phyloP scores from a whole-genome alignment of 306 rosid species.

The Fragaria vesca region DNA sequence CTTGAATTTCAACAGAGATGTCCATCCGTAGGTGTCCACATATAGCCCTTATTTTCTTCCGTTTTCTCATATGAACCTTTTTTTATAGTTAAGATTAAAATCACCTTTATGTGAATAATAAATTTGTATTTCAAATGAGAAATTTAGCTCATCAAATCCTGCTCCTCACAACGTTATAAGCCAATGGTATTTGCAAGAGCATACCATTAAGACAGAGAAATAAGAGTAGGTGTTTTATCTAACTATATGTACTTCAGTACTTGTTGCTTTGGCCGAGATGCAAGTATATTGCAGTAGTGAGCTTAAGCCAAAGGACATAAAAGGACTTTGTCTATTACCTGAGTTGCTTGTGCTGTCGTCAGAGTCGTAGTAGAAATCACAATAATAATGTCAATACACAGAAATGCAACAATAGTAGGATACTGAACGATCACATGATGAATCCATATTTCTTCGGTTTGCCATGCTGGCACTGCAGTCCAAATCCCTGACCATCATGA shows the following conservation, averaged over 20 bases:
- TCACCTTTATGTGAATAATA: neutral
- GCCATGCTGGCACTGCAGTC: constrained; percentile 42
- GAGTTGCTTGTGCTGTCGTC: constrained; percentile 60
- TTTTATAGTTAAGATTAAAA: neutral
- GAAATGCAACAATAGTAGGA: constrained; percentile 63
- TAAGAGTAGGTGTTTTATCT: neutral
- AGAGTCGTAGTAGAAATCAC: constrained; percentile 52
- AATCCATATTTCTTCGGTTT: constrained; percentile 65
- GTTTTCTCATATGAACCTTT: neutral
- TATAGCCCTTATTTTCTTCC: neutral
- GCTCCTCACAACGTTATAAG: neutral
- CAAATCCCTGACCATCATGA: constrained; percentile 63
- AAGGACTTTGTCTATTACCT: constrained; percentile 48
- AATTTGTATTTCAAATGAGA: neutral
- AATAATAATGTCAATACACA: constrained; percentile 51
- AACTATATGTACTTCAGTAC: neutral
- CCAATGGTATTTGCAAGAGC: neutral
- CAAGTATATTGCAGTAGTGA: neutral
- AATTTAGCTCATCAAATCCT: neutral
- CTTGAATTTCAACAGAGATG: neutral
- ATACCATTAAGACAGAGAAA: neutral
- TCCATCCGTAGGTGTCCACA: neutral
- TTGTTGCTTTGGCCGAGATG: neutral
- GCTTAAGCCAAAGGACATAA: neutral
- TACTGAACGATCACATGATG: constrained; percentile 49